Base-by-base conservation (phyloP, 495 filamentous ascomycete species). In the Apodospora peruviana region DNA sequence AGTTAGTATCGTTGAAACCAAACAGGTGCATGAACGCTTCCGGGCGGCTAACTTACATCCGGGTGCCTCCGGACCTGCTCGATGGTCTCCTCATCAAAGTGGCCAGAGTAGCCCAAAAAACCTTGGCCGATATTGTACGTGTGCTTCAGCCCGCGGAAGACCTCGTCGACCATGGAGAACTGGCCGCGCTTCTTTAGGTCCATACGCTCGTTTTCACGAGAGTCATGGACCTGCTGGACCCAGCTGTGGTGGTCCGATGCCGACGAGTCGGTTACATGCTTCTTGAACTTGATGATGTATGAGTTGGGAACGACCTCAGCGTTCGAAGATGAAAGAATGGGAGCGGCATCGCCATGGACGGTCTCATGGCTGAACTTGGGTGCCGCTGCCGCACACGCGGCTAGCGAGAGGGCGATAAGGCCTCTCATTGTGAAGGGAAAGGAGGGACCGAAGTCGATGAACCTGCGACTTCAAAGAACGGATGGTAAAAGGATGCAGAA, bases 261-360 rank as follows among this genome's bases (percentile, higher is more conserved):
- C 44, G 79, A 73, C 17, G 71, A 70, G 20, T 82, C 68, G 50
- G 75, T 74, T 46, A 99, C 85, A 64, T 96, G 89, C 68, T 91
- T 86, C 83, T 99, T 97, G 81, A 99, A 96, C 55, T 95, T 88
- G 71, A 99, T 72, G 70, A 99, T 96, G 69, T 97, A 99, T 34
- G 88, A 89, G 73, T 96, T 86, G 40, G 89, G 86, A 27, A 99
- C 80, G 48, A 73, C 71, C 55, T 87, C 72, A 22, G 89, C 76
- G 58, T 85, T 84, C 22, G 76, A 69, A 7, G 90, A 85, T 14
- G 90, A 91, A 58, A 97, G 73, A 54, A 99, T 76, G 56, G 94
- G 94, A 55, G 94, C 93, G 37, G 84, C 84, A 51, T 84, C 88
- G 58, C 87, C 83, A 69, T 94, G 86, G 66, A 93, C 87, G 56